Base-by-base conservation (phyloP, 163 green algal species). In the Coccomyxa subellipsoidea region DNA sequence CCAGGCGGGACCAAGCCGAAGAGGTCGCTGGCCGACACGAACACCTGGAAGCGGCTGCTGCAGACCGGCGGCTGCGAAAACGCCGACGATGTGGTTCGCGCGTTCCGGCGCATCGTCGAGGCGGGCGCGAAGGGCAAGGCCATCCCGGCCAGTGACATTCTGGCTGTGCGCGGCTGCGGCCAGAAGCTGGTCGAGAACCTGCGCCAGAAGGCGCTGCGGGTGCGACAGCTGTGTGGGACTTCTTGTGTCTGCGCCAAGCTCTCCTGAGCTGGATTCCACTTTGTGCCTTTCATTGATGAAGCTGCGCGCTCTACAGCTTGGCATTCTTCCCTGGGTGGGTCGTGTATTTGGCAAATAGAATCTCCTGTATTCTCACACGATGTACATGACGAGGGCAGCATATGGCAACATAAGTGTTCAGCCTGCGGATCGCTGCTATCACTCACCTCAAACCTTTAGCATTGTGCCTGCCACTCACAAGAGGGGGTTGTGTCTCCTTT, bases 151-250 rank as follows among this genome's bases (percentile, higher is more conserved):
- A 32, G 38, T 21, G 86, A 90, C 66, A 25, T 90, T 2, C 54
- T 90, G 36, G 78, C 79, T 0, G 86, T 90, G 32, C 82, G 86
- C 2, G 69, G 72, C 69, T 90, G 86, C 77, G 86, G 83, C 23
- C 80, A 69, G n/a, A 85, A 53, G 37, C 39, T 90, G 59, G 78
- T 90, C 25, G 86, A 90, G 34, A 87, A 76, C 25, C 85, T 89
- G n/a, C 40, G 86, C 29, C 54, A 80, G 70, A 54, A 83, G 18
- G 86, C 86, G 5, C 75, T 88, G 3, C 79, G 86, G 84, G 85
- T 80, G 21, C 0, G 69, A 35, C 38, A 31, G 37, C 36, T 77
- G 9, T n/a, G n/a, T n/a, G n/a, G n/a, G n/a, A n/a, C n/a, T n/a
- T n/a, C n/a, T n/a, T n/a, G n/a, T n/a, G n/a, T n/a, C n/a, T n/a